phyloP scores from a whole-genome alignment of 2,329 filamentous ascomycete genomes.

The Trichophyton verrucosum region DNA sequence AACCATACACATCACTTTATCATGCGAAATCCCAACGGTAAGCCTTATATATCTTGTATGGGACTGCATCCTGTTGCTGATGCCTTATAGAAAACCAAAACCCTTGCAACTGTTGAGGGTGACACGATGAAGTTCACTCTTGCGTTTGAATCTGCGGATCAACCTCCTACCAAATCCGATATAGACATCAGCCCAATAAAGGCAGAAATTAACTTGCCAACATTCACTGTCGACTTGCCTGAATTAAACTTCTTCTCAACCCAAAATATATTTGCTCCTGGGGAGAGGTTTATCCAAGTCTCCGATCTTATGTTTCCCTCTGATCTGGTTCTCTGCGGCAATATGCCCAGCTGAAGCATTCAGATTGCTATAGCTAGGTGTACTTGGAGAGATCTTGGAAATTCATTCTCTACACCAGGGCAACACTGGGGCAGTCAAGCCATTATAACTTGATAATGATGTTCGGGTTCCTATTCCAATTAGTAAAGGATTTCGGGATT shows the following conservation, averaged over 20 bases:
- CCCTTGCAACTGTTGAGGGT: background rate
- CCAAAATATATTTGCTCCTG: background rate
- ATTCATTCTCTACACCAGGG: no score
- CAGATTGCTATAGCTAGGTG: no score
- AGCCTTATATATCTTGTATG: background rate
- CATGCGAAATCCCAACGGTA: background rate
- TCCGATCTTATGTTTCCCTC: background rate
- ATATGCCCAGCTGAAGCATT: background rate
- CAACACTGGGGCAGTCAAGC: no score
- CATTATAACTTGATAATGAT: no score
- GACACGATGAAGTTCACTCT: background rate
- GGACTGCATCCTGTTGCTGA: background rate
- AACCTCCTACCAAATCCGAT: background rate
- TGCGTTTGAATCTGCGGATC: background rate
- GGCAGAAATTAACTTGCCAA: no score
- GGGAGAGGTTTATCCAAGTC: background rate
- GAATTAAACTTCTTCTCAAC: background rate
- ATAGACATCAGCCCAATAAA: no score
- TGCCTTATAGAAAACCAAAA: background rate
- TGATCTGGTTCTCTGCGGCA: background rate
- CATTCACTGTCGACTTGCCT: background rate
- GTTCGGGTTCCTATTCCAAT: no score
- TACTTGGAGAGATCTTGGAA: no score
- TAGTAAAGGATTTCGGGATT: no score
- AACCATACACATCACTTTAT: no score